Base-by-base conservation (phyloP, 805 yeast genomes). In the Candida maesae region DNA sequence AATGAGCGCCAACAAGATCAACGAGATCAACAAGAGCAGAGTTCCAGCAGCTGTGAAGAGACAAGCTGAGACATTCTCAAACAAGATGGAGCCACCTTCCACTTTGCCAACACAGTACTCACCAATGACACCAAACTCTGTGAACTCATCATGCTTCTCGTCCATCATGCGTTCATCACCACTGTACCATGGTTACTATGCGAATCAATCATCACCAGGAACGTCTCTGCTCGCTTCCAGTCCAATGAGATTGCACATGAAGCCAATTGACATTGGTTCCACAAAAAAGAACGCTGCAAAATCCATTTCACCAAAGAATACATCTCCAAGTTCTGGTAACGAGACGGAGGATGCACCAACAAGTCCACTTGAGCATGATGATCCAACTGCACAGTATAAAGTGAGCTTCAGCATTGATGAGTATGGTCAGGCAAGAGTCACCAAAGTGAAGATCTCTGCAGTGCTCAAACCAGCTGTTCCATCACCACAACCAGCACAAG, bases 101-200 rank as follows among this genome's bases (percentile, higher is more conserved):
- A 18, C 32, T 4, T 15, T 33, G 10, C 32, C 45, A 14, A n/a
- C 41, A 17, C 32, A 49, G 1, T 55, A 56, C 12, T 54, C 60
- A 9, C 60, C 60, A 36, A 42, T 45, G 50, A 51, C 61, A 6
- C 60, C 60, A 34, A 43, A 41, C 26, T 49, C 57, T 13, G 38
- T 39, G 2, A 36, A 49, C 14, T 50, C 58, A 1, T 54, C 58
- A 10, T 53, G 58, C 23, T 57, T 57, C 36, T 56, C 61, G 6
- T 55, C 60, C 16, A 55, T 56, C 18, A 52, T 56, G 38, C 57
- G 53, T 32, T 57, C 60, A 6, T 57, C 61, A 3, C 61, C 61
- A 2, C 39, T 57, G n/a, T 55, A 57, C 16, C 58, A 55, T 23
- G 58, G 59, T 2, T 57, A 53, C 38, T 57, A 56, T 30, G 51